Evolutionary conservation across 2,329 filamentous ascomycete species (phyloP).

Genomic region (Coniochaeta sp.): DNA sequence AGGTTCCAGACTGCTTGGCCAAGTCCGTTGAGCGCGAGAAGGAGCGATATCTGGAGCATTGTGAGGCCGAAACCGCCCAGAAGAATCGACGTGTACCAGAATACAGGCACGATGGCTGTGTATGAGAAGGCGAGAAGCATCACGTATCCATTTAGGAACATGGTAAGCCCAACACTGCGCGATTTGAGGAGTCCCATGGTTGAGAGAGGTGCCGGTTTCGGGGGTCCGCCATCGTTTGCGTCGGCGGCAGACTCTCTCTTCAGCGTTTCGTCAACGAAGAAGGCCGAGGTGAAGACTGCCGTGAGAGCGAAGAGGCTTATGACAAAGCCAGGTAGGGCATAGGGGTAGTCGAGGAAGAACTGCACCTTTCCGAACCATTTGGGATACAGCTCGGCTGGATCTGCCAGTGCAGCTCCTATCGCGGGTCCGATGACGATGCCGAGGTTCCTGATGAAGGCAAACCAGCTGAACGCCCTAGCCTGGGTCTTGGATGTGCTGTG

Average conservation of each 20-base stretch:
- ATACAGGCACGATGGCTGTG: slow-evolving; percentile 63
- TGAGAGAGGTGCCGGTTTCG: slow-evolving; percentile 27
- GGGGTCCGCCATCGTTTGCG: slow-evolving; percentile 5
- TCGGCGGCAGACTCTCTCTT: slow-evolving; percentile 16
- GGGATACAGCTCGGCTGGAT: slow-evolving; percentile 59
- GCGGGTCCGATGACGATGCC: slow-evolving; percentile 68
- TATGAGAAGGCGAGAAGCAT: slow-evolving; percentile 65
- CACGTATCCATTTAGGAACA: slow-evolving; percentile 59
- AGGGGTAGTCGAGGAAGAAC: slow-evolving; percentile 60
- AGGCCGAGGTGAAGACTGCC: slow-evolving; percentile 39
- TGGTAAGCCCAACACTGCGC: slow-evolving; percentile 58
- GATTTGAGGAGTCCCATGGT: slow-evolving; percentile 49
- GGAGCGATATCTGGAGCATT: slow-evolving; percentile 55
- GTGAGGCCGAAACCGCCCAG: slow-evolving; percentile 62
- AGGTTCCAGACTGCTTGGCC: slow-evolving; percentile 68
- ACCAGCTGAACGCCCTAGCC: slow-evolving; percentile 67
- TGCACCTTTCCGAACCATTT: slow-evolving; percentile 42
- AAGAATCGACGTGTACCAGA: slow-evolving; percentile 54
- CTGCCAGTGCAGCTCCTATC: slow-evolving; percentile 61
- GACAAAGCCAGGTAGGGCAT: slow-evolving; percentile 56
- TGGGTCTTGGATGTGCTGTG: slow-evolving; percentile 64
- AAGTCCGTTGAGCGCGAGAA: slow-evolving; percentile 57
- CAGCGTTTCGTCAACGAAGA: slow-evolving; percentile 60
- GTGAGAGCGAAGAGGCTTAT: slow-evolving; percentile 46
- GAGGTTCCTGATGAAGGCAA: slow-evolving; percentile 67